Evolutionary conservation across 805 yeast species (phyloP).

Genomic region (Sugiyamaella marilandica): DNA sequence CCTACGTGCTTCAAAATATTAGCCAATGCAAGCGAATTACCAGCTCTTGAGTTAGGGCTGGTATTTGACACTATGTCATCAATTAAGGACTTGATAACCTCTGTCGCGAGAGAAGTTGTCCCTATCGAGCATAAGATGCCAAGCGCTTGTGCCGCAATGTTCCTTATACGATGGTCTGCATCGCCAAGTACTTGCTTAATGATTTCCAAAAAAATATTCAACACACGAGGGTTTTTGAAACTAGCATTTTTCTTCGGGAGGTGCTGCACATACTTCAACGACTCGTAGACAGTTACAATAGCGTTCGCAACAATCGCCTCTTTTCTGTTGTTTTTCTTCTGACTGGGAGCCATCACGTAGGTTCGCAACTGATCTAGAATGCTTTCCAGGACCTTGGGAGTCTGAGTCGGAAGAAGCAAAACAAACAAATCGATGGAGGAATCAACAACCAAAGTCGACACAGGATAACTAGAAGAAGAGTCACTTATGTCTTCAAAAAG

Average conservation of each 20-base stretch:
- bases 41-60: slow-evolving; percentile 61
- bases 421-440: slow-evolving; percentile 73
- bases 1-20: slow-evolving; percentile 41
- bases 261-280: slow-evolving; percentile 29
- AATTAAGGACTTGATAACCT: slow-evolving; percentile 49
- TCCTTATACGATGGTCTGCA: slow-evolving; percentile 40
- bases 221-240: slow-evolving; percentile 36
- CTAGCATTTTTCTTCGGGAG: slow-evolving; percentile 18
- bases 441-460: slow-evolving; percentile 58
- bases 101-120: slow-evolving; percentile 29
- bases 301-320: slow-evolving; percentile 57
- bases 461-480: slow-evolving; percentile 19
- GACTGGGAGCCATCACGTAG: slow-evolving; percentile 32
- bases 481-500: slow-evolving; percentile 10
- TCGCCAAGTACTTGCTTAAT: slow-evolving; percentile 40
- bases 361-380: slow-evolving; percentile 75
- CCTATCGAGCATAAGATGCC: slow-evolving; percentile 45
- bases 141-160: slow-evolving; percentile 50
- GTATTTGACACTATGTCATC: slow-evolving; percentile 61
- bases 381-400: slow-evolving; percentile 78
- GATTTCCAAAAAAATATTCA: slow-evolving; percentile 47
- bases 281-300: slow-evolving; percentile 58
- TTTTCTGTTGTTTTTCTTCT: slow-evolving; percentile 28
- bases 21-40: slow-evolving; percentile 47
- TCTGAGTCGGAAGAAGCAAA: slow-evolving; percentile 61